A percentile compares a stretch with the other conserved stretches of the same genome.
phyloP scores from a whole-genome alignment of 352 stramenopile genomes.

The Pythium periplocum region DNA sequence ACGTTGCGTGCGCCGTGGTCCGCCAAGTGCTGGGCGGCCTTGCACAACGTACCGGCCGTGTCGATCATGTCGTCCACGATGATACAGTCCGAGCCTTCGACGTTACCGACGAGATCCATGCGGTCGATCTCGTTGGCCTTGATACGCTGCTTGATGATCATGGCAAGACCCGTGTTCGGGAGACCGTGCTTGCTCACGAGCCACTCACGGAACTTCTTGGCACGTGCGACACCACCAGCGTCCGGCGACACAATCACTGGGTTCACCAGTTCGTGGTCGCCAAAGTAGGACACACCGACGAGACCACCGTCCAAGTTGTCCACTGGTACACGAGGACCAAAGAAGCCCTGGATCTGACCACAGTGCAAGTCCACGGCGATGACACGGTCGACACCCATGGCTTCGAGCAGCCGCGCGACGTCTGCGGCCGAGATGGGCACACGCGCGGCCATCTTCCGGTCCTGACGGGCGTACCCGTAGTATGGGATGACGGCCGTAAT shows the following conservation, averaged over 20 bases:
- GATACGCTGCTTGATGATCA: slow-evolving; percentile 99
- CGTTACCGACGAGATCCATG: slow-evolving; percentile 99
- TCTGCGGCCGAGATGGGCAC: slow-evolving; percentile 97
- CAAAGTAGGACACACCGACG: slow-evolving; percentile 94
- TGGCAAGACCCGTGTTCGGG: slow-evolving; percentile 96
- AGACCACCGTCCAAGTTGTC: slow-evolving; percentile 97
- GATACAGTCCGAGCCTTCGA: slow-evolving; percentile 98
- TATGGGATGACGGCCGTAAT: slow-evolving; percentile 99
- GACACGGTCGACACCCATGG: slow-evolving; percentile 86
- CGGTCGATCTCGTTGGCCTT: slow-evolving; percentile 96
- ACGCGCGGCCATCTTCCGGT: slow-evolving; percentile 90
- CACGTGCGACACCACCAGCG: slow-evolving; percentile 97
- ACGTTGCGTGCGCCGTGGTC: slow-evolving; percentile 96
- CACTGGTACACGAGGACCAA: slow-evolving; percentile 97
- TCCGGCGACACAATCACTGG: slow-evolving; percentile 99
- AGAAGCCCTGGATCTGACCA: slow-evolving; percentile 96
- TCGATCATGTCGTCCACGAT: slow-evolving; percentile 99
- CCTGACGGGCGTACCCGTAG: slow-evolving; percentile 89
- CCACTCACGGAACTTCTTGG: slow-evolving; percentile 99
- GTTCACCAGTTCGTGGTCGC: slow-evolving; percentile 97
- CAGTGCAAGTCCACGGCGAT: slow-evolving; percentile 87
- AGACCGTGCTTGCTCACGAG: slow-evolving; percentile 97
- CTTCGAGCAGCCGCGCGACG: slow-evolving; percentile 80
- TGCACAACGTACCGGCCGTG: slow-evolving; percentile 98
- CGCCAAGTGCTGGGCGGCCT: slow-evolving; percentile 95